These are phyloP conservation scores for Cladosporium sp. DNA, from an alignment of 2,329 filamentous ascomycete species.

Conservation along the genomic window DNA sequence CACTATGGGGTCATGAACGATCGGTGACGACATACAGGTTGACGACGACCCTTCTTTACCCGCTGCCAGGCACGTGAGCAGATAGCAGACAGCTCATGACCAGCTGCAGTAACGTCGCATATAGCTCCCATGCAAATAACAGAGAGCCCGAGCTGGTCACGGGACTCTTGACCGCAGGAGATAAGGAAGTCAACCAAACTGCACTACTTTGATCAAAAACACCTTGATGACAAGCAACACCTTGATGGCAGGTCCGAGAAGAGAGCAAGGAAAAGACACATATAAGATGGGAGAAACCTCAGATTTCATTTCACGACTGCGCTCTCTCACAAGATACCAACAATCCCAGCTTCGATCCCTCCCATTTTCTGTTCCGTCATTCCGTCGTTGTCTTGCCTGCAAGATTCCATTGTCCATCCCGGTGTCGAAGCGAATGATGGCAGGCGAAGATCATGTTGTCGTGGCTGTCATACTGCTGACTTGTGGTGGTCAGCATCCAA, in stretches of 20 bases:
- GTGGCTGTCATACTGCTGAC: slow-evolving; percentile 17
- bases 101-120: not conserved
- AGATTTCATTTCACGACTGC: slow-evolving; percentile 10
- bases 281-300: slow-evolving; percentile 13
- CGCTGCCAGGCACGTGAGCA: slow-evolving; percentile 1
- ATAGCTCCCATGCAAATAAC: slow-evolving; percentile 16
- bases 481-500: not conserved
- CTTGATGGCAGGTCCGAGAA: slow-evolving; percentile 11
- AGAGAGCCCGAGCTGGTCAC: not conserved
- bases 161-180: not conserved
- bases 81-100: not conserved
- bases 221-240: slow-evolving; percentile 16
- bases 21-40: not conserved
- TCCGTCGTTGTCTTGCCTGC: slow-evolving; percentile 6
- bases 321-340: slow-evolving; percentile 7
- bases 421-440: slow-evolving; percentile 18
- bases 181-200: not conserved
- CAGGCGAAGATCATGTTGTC: slow-evolving; percentile 9
- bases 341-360: slow-evolving; percentile 1
- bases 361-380: not conserved
- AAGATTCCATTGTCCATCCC: slow-evolving; percentile 5
- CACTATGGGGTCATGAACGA: slow-evolving; percentile 4
- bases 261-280: not conserved
- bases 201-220: slow-evolving; percentile 17
- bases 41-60: slow-evolving; percentile 6